A percentile compares a stretch with the other conserved stretches of the same genome.
phyloP scores from a whole-genome alignment of 2,329 filamentous ascomycete species.

The Exophiala sp. region DNA sequence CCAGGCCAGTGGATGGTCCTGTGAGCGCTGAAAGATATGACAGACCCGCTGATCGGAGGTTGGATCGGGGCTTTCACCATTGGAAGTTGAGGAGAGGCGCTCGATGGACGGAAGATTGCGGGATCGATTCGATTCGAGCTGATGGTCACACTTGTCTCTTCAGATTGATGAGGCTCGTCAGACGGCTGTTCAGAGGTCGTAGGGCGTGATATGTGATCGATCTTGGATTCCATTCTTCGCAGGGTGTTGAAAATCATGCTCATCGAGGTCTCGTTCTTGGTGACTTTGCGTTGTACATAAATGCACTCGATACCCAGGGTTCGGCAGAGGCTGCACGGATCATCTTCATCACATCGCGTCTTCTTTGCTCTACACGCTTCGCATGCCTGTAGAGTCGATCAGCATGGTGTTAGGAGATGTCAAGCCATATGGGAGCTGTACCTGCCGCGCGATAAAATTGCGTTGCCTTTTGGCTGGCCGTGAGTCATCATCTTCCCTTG shows the following conservation, averaged over 20 bases:
- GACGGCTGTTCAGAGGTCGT: constrained; percentile 31
- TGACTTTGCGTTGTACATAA: constrained; percentile 53
- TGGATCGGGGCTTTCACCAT: constrained; percentile 33
- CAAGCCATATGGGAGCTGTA: not conserved
- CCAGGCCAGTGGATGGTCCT: constrained; percentile 50
- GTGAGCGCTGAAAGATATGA: constrained; percentile 49
- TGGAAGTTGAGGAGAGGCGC: constrained; percentile 33
- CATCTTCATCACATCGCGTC: constrained; percentile 54
- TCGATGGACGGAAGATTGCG: constrained; percentile 33
- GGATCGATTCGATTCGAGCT: constrained; percentile 32
- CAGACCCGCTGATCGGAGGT: not conserved
- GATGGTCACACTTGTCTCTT: constrained; percentile 17
- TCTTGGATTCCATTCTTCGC: constrained; percentile 51
- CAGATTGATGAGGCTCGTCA: constrained; percentile 11
- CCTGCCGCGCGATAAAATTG: constrained; percentile 23
- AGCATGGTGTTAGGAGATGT: not conserved
- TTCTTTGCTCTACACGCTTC: constrained; percentile 54
- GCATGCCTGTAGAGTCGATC: constrained; percentile 42
- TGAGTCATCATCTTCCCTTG: constrained; percentile 7
- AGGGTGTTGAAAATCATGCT: constrained; percentile 55
- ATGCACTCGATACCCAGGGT: constrained; percentile 48
- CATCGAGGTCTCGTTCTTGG: constrained; percentile 55
- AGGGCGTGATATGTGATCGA: constrained; percentile 46
- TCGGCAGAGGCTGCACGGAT: constrained; percentile 53
- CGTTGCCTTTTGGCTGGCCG: constrained; percentile 19